Evolutionary conservation across 306 rosid genomes (phyloP), one percentile per base, ranked within the genome.

Genomic region (Glycine latifolia): DNA sequence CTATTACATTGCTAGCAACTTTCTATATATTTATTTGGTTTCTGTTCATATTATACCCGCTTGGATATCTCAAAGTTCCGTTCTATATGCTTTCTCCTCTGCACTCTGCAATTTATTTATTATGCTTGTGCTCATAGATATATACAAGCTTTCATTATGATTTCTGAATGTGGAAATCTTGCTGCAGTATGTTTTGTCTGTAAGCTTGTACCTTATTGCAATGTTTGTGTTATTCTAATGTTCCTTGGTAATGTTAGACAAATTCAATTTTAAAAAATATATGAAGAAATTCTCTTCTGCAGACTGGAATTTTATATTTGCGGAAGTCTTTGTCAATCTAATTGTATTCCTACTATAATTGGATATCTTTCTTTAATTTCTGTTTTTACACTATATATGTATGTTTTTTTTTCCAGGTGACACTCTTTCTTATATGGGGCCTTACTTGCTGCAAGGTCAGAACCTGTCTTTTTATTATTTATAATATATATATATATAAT

Each of bases 371-470:
- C 68, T 82, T 72, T 44, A 7, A 47, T 77, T 9, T 77, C 33
- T 53, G 10, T 77, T 71, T 62, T 20, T 67, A 61, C 79, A 68
- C 69, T 43, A 68, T 68, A 1, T 41, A 43, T 67, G 8, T 44
- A 67, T 47, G 5, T n/a, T 6, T 13, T 74, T 35, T 89, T 59
- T 59, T 86, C 50, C 91, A 96, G 99, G 94, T 92, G 80, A 43
- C 90, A 73, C 89, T 93, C 81, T 92, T 96, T 83, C 77, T 92
- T 56, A 75, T 82, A 46, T 96, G 97, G 99, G 97, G 92, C 48
- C 31, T 89, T 89, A 85, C 79, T 87, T 96, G 99, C 86, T 96
- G 98, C 89, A 96, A 96, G 98, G 99, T 96, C 67, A 81, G 92
- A 85, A 10, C 31, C 55, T 46, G 43, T 69, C 63, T 75, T 76